Percentiles rank a stretch among this genome's conserved stretches.
Conservation (phyloP, 345 rosid species). For the Moricandia arvensis region DNA sequence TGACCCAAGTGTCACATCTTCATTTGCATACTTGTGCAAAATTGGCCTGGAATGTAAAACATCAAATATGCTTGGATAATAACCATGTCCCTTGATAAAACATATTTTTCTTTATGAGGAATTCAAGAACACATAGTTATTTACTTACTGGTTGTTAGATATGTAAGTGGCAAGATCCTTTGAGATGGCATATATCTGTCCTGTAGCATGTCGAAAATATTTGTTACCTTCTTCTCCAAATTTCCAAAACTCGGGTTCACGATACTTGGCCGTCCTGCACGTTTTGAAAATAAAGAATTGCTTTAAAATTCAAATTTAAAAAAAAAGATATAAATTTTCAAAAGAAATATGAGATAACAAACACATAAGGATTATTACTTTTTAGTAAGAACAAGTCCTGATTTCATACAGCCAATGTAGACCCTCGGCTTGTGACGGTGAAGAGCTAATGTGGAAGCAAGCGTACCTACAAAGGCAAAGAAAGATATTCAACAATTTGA, state of each 20-base stretch:
- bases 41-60: slow-evolving; percentile 54
- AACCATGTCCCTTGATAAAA: slow-evolving; percentile 3
- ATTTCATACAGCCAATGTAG: slow-evolving; percentile 96
- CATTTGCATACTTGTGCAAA: slow-evolving; percentile 92
- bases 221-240: slow-evolving; percentile 95
- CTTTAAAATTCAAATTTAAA: background rate
- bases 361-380: slow-evolving; percentile 50
- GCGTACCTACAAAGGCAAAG: slow-evolving; percentile 47
- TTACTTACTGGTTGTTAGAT: slow-evolving; percentile 76
- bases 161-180: slow-evolving; percentile 90
- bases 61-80: background rate
- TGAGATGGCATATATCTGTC: slow-evolving; percentile 95
- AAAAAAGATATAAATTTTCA: background rate
- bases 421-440: slow-evolving; percentile 87
- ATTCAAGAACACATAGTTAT: background rate
- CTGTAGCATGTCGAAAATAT: slow-evolving; percentile 93
- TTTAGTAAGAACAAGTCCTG: slow-evolving; percentile 90
- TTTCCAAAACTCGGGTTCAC: slow-evolving; percentile 97
- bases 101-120: background rate
- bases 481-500: slow-evolving; percentile 2
- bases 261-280: slow-evolving; percentile 79
- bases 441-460: slow-evolving; percentile 76
- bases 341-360: background rate
- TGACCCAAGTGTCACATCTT: slow-evolving; percentile 90
- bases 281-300: background rate